Evolutionary conservation across 331 rosid genomes (phyloP).

Genomic region (Arachis monticola): DNA sequence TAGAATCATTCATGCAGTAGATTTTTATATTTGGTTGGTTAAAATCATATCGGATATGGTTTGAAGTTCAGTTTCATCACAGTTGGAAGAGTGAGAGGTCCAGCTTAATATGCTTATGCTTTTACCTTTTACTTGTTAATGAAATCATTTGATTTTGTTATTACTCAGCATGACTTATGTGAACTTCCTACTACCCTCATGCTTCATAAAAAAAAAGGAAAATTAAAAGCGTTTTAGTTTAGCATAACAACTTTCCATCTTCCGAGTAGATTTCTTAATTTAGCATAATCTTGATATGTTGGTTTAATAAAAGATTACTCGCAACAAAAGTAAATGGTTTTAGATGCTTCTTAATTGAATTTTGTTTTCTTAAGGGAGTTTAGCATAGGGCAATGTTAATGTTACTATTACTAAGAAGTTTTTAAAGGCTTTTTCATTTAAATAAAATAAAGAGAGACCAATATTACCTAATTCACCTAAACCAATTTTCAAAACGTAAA

Average conservation of each 20-base stretch:
- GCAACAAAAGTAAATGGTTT: not conserved
- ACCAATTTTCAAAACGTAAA: no score
- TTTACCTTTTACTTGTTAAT: not conserved
- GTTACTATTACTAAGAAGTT: no score
- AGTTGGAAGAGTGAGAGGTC: not conserved
- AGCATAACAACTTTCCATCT: not conserved
- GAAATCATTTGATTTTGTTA: not conserved
- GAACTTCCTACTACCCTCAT: not conserved
- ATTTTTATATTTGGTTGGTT: not conserved
- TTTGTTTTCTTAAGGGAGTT: no score
- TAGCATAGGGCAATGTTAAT: no score
- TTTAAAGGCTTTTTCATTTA: no score
- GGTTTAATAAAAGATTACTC: no score
- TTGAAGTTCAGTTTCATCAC: not conserved
- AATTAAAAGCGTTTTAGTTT: not conserved
- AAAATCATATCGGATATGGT: not conserved
- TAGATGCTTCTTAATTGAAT: not conserved
- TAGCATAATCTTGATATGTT: not conserved
- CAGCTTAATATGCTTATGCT: not conserved
- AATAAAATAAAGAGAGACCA: no score
- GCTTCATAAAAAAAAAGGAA: not conserved
- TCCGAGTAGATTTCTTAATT: not conserved
- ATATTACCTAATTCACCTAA: no score
- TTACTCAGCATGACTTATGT: not conserved
- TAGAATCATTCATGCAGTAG: conserved; percentile 55